A percentile compares a stretch with the other conserved stretches of the same genome.
These are phyloP conservation scores for Sonneratia caseolaris DNA, from an alignment of 345 rosid species.

Conservation along the genomic window DNA sequence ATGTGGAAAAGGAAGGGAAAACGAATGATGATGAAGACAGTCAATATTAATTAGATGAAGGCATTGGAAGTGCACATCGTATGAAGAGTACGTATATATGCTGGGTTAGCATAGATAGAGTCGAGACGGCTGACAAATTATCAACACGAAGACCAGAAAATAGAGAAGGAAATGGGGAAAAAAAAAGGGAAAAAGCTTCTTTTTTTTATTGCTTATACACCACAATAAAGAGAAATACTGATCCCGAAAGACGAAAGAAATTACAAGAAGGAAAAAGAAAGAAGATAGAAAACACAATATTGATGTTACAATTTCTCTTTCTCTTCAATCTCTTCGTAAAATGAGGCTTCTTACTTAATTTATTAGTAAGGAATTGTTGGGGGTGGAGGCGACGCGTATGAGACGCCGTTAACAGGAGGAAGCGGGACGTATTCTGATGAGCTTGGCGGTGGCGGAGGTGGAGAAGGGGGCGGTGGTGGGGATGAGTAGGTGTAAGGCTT, in stretches of 20 bases:
- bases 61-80: too few relatives aligned
- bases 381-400: conserved; percentile 39
- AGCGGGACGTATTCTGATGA: conserved; percentile 16
- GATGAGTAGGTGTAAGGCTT: not conserved
- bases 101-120: too few relatives aligned
- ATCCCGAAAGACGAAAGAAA: conserved; percentile 2
- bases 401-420: conserved; percentile 20
- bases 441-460: conserved; percentile 14
- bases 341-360: too few relatives aligned
- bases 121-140: not conserved
- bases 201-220: conserved; percentile 5
- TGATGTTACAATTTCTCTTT: not conserved
- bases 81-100: too few relatives aligned
- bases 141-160: not conserved
- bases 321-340: not conserved
- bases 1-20: too few relatives aligned
- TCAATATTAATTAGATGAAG: too few relatives aligned
- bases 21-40: too few relatives aligned
- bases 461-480: conserved; percentile 8
- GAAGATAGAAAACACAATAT: not conserved
- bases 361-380: conserved; percentile 20
- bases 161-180: not conserved
- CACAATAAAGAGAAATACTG: not conserved
- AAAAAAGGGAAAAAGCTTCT: too few relatives aligned
- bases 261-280: not conserved